Conservation (phyloP, 179 eudicot species). For the Beta lomatogona region DNA sequence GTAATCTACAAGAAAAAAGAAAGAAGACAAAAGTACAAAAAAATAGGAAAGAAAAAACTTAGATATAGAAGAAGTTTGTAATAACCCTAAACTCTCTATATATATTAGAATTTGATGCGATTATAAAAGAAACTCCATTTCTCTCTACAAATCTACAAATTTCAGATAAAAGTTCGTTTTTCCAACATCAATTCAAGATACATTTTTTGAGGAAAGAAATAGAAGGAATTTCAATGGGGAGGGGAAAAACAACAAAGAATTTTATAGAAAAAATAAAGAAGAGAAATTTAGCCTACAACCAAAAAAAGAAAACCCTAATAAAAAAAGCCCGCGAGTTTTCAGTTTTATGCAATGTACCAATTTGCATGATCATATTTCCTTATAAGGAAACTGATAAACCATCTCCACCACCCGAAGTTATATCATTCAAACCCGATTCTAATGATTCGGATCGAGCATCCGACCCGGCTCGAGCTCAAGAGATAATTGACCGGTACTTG, state of each 20-base stretch:
- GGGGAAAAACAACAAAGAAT: constrained; percentile 44
- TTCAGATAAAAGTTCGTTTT: too few species aligned
- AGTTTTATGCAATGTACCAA: constrained; percentile 47
- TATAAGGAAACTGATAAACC: not conserved
- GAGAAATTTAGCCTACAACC: constrained; percentile 39
- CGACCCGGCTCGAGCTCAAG: not conserved
- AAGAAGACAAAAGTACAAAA: too few species aligned
- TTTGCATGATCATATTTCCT: constrained; percentile 50
- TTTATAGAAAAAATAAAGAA: constrained; percentile 38
- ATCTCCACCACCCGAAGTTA: constrained; percentile 24
- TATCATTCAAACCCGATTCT: constrained; percentile 19
- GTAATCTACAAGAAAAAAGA: too few species aligned
- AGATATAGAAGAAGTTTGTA: too few species aligned
- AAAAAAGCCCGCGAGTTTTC: constrained; percentile 56
- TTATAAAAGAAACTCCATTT: too few species aligned
- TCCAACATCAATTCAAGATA: too few species aligned
- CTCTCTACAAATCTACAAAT: too few species aligned
- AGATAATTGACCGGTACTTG: constrained; percentile 24
- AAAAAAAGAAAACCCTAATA: constrained; percentile 43
- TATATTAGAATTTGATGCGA: too few species aligned
- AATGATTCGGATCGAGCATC: not conserved
- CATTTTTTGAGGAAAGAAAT: too few species aligned
- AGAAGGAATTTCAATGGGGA: constrained; percentile 41
- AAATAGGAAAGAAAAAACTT: too few species aligned
- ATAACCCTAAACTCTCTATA: too few species aligned